phyloP scores from a whole-genome alignment of 2,329 filamentous ascomycete genomes.

The Sporothrix pseudoabietina region DNA sequence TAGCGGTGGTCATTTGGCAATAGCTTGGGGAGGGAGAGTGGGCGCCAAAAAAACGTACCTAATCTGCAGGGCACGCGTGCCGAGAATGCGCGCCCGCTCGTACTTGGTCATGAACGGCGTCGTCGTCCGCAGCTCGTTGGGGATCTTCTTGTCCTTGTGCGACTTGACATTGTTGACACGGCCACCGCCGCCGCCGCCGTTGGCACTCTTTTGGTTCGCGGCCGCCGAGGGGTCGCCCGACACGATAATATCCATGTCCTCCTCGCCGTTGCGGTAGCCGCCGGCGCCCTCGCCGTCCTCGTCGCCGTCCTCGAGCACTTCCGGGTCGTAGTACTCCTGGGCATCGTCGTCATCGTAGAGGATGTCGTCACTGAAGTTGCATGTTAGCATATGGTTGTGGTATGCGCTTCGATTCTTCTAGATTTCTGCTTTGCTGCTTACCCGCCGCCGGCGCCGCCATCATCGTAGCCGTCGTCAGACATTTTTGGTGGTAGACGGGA shows the following conservation, averaged over 20 bases:
- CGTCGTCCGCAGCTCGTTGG: slow-evolving; percentile 82
- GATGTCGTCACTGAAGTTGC: slow-evolving; percentile 62
- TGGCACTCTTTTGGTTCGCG: slow-evolving; percentile 48
- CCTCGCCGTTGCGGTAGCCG: slow-evolving; percentile 47
- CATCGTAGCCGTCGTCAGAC: slow-evolving; percentile 74
- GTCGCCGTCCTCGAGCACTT: slow-evolving; percentile 54
- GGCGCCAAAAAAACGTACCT: slow-evolving; percentile 60
- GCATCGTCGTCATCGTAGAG: slow-evolving; percentile 71
- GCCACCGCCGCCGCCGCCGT: slow-evolving; percentile 51
- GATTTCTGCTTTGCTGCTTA: slow-evolving; percentile 44
- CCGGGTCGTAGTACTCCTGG: slow-evolving; percentile 60
- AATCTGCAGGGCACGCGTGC: slow-evolving; percentile 92
- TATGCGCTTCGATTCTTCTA: background rate
- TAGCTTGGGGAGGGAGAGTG: too few species aligned
- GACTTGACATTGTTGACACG: slow-evolving; percentile 56
- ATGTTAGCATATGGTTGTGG: background rate
- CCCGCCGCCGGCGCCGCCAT: slow-evolving; percentile 52
- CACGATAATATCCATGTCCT: slow-evolving; percentile 60
- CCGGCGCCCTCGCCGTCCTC: slow-evolving; percentile 55
- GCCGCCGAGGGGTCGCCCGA: slow-evolving; percentile 64
- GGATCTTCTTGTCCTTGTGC: slow-evolving; percentile 81
- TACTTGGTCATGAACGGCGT: slow-evolving; percentile 99
- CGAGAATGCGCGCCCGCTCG: slow-evolving; percentile 88
- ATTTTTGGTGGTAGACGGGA: slow-evolving; percentile 47
- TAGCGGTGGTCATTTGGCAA: background rate